These are phyloP conservation scores for Verticillium nubilum DNA, from an alignment of 2,329 filamentous ascomycete genomes.

Conservation along the genomic window DNA sequence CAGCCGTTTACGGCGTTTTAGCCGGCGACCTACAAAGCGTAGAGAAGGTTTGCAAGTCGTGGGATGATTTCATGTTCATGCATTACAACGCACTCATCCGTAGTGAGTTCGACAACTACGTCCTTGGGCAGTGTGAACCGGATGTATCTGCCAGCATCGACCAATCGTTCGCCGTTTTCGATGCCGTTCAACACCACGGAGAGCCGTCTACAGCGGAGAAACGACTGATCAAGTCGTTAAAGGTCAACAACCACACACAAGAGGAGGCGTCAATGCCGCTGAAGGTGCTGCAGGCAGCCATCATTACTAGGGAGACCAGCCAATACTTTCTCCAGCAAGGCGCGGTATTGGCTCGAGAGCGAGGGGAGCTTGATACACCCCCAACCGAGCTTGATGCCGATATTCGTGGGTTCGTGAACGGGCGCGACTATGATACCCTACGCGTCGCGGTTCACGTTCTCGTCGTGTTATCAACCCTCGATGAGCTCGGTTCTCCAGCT, in stretches of 20 bases:
- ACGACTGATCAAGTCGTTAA: constrained; percentile 56
- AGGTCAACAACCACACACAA: constrained; percentile 47
- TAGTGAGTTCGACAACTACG: constrained; percentile 70
- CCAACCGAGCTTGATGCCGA: not conserved
- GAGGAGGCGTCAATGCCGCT: constrained; percentile 59
- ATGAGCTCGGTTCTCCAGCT: constrained; percentile 41
- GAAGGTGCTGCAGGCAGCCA: constrained; percentile 71
- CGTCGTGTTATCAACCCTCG: constrained; percentile 62
- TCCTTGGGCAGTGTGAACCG: constrained; percentile 49
- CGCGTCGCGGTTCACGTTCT: constrained; percentile 64
- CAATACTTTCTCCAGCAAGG: constrained; percentile 56
- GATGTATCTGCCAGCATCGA: constrained; percentile 47
- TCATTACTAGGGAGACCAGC: constrained; percentile 60
- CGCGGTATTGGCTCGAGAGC: constrained; percentile 32
- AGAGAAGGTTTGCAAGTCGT: constrained; percentile 67
- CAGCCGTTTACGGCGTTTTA: constrained; percentile 86
- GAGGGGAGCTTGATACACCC: not conserved
- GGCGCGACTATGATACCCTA: constrained; percentile 46
- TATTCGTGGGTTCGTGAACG: not conserved
- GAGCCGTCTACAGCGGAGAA: constrained; percentile 46
- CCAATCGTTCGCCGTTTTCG: constrained; percentile 57
- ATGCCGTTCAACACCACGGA: constrained; percentile 59
- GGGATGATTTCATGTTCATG: constrained; percentile 84
- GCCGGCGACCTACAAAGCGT: constrained; percentile 78
- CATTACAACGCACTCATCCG: constrained; percentile 83